These are phyloP conservation scores for Nemania abortiva DNA, from an alignment of 2,329 filamentous ascomycete species.

Conservation along the genomic window DNA sequence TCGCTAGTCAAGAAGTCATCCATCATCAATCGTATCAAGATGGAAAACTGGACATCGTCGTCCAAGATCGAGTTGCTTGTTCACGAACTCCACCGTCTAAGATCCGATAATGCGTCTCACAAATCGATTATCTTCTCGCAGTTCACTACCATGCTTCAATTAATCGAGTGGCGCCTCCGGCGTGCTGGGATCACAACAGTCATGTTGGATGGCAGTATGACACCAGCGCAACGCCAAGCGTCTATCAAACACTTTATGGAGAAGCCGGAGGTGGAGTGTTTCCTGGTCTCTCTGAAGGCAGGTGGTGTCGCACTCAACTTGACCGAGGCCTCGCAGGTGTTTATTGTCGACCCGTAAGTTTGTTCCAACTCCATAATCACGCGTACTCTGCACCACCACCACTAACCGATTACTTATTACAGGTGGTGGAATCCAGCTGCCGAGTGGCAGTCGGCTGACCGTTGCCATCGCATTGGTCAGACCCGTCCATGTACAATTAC, in stretches of 20 bases:
- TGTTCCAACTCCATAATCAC: neutral
- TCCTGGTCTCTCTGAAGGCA: constrained; percentile 94
- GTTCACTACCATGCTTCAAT: constrained; percentile 96
- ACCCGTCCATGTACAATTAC: constrained; percentile 94
- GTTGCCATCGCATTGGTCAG: constrained; percentile 95
- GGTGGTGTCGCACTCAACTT: constrained; percentile 95
- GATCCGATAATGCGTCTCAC: constrained; percentile 91
- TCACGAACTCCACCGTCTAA: constrained; percentile 91
- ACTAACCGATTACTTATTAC: constrained; percentile 45
- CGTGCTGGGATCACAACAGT: constrained; percentile 98
- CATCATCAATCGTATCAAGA: constrained; percentile 98
- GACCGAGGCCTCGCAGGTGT: constrained; percentile 93
- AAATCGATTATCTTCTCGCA: constrained; percentile 99
- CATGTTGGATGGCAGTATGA: constrained; percentile 98
- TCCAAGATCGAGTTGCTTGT: constrained; percentile 98
- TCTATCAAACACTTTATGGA: constrained; percentile 98
- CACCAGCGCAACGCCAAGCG: constrained; percentile 88
- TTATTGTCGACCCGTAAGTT: constrained; percentile 93
- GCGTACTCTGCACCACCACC: neutral
- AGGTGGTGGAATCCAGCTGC: constrained; percentile 99
- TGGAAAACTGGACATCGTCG: constrained; percentile 98
- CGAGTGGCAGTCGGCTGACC: constrained; percentile 97
- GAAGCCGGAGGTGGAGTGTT: constrained; percentile 93
- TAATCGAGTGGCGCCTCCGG: constrained; percentile 96
- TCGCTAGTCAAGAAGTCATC: constrained; percentile 90